phyloP scores from a whole-genome alignment of 2,329 filamentous ascomycete species.

The Camillea tinctor region DNA sequence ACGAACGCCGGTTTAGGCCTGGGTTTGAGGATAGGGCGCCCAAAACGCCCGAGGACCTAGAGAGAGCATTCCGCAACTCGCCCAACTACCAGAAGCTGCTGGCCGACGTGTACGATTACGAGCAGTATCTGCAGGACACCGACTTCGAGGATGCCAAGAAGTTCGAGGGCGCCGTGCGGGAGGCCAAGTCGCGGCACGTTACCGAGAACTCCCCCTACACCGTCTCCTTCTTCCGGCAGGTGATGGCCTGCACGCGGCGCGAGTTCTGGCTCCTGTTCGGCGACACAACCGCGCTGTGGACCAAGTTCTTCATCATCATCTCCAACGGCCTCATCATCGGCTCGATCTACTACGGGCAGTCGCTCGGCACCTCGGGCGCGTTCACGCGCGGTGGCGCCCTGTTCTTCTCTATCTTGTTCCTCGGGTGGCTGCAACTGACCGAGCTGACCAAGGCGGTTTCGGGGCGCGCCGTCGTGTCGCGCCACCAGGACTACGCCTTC shows the following conservation, averaged over 20 bases:
- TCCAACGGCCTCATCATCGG: slow-evolving; percentile 73
- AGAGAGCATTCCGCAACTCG: slow-evolving; percentile 63
- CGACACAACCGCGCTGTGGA: slow-evolving; percentile 72
- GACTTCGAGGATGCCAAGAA: slow-evolving; percentile 59
- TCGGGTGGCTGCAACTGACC: slow-evolving; percentile 67
- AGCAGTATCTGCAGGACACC: slow-evolving; percentile 47
- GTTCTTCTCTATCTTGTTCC: slow-evolving; percentile 55
- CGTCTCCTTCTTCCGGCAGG: slow-evolving; percentile 70
- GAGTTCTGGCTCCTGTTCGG: slow-evolving; percentile 79
- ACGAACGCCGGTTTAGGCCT: slow-evolving; percentile 65
- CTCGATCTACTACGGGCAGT: slow-evolving; percentile 72
- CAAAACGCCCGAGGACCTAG: slow-evolving; percentile 67
- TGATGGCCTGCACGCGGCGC: slow-evolving; percentile 65
- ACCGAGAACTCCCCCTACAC: slow-evolving; percentile 73
- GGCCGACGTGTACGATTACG: slow-evolving; percentile 55
- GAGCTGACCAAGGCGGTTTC: slow-evolving; percentile 77
- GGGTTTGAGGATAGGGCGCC: slow-evolving; percentile 67
- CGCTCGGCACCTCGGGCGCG: slow-evolving; percentile 58
- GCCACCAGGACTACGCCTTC: slow-evolving; percentile 49
- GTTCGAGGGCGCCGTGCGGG: slow-evolving; percentile 64
- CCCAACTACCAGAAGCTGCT: slow-evolving; percentile 59
- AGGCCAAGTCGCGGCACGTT: slow-evolving; percentile 67
- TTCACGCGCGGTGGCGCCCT: slow-evolving; percentile 52
- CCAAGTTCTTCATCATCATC: slow-evolving; percentile 77
- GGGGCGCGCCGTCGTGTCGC: slow-evolving; percentile 59